Evolutionary conservation across 192 early-diverging fungal species (phyloP).

Genomic region (Dissophora globulifera): DNA sequence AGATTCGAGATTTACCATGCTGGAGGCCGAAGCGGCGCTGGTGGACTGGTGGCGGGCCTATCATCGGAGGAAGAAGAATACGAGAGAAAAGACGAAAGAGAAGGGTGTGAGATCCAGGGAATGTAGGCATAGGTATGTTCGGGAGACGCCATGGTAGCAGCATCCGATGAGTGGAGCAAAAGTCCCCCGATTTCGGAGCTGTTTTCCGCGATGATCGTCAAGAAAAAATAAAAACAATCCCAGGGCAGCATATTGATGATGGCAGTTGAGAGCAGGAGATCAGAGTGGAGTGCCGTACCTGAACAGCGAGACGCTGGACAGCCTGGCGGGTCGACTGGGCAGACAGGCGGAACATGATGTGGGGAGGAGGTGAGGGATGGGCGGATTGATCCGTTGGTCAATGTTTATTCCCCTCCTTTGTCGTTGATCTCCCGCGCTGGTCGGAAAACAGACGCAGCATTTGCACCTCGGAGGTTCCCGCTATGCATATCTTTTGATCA

Average conservation of each 20-base stretch:
- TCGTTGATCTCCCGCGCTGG: no score
- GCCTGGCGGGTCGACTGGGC: conserved; percentile 52
- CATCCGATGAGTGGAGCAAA: no score
- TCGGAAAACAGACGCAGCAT: no score
- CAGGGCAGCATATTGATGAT: not conserved
- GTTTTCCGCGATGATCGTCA: not conserved
- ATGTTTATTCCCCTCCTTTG: conserved; percentile 4
- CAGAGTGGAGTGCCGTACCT: conserved; percentile 22
- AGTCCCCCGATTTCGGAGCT: conserved; percentile 1
- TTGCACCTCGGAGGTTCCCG: no score
- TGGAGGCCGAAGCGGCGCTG: conserved; percentile 41
- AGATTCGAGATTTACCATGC: conserved; percentile 53
- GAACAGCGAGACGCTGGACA: conserved; percentile 55
- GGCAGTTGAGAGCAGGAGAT: not conserved
- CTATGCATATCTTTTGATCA: no score
- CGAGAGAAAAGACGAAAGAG: not conserved
- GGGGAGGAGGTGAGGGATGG: not conserved
- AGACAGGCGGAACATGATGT: conserved; percentile 53
- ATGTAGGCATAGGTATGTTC: not conserved
- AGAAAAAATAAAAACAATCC: not conserved
- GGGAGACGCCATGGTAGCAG: no score
- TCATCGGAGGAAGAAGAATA: not conserved
- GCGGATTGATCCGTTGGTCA: not conserved
- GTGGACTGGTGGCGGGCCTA: conserved; percentile 52
- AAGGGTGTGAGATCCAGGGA: not conserved